A percentile compares a stretch with the other conserved stretches of the same genome.
Conservation (phyloP, 2,329 filamentous ascomycete genomes). For the Grosmannia huntii region DNA sequence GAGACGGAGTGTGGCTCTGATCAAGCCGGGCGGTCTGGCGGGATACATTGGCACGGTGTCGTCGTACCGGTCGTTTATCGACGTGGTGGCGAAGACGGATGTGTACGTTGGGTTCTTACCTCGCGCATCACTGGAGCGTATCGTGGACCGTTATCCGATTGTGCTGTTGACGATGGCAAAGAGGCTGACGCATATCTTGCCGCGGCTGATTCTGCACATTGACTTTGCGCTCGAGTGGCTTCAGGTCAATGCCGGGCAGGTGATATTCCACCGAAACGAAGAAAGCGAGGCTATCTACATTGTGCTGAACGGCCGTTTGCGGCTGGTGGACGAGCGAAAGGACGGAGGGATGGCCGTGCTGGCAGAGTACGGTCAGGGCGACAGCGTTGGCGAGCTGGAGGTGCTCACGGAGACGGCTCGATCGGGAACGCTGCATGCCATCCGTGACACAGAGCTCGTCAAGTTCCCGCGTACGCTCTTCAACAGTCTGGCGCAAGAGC, state of each 20-base stretch:
- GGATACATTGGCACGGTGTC: constrained; percentile 92
- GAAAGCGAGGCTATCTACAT: constrained; percentile 98
- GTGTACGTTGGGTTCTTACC: constrained; percentile 96
- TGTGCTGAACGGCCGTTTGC: constrained; percentile 82
- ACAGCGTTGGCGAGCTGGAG: constrained; percentile 93
- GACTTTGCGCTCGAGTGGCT: constrained; percentile 98
- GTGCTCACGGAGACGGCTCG: constrained; percentile 88
- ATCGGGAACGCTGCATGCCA: constrained; percentile 87
- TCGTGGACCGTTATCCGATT: constrained; percentile 85
- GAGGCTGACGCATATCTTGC: constrained; percentile 75
- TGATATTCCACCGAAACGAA: constrained; percentile 85
- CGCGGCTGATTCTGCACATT: constrained; percentile 84
- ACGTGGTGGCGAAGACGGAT: constrained; percentile 94
- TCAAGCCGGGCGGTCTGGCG: constrained; percentile 87
- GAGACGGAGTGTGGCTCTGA: constrained; percentile 67
- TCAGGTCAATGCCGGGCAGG: constrained; percentile 87
- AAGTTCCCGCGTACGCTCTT: constrained; percentile 94
- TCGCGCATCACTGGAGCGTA: constrained; percentile 70
- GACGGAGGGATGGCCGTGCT: constrained; percentile 74
- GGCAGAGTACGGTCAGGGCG: constrained; percentile 90
- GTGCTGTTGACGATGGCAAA: constrained; percentile 94
- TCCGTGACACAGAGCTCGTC: constrained; percentile 89
- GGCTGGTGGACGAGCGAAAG: constrained; percentile 70
- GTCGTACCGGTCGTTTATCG: constrained; percentile 90
- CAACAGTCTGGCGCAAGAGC: constrained; percentile 93